phyloP scores from a whole-genome alignment of 192 early-diverging fungal genomes.

The Phlyctochytrium bullatum region DNA sequence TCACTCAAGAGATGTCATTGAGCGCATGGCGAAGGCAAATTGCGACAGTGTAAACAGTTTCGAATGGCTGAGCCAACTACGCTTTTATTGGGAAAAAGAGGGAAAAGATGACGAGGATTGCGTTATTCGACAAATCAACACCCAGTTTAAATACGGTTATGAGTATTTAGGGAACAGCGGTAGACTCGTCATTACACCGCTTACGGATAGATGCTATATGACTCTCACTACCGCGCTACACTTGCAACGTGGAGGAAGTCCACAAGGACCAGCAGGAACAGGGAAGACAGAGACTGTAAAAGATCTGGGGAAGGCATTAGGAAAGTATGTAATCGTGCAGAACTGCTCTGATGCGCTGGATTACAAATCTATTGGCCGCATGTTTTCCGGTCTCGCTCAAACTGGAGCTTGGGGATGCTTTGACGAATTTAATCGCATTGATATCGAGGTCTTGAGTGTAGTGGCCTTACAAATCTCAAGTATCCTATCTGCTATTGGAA shows the following conservation, averaged over 20 bases:
- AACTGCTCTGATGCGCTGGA: slow-evolving; percentile 63
- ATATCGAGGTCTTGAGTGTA: slow-evolving; percentile 62
- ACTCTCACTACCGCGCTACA: slow-evolving; percentile 58
- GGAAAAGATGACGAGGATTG: slow-evolving; percentile 61
- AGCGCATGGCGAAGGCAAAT: slow-evolving; percentile 50
- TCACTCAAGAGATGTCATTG: slow-evolving; percentile 61
- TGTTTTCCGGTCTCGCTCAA: slow-evolving; percentile 61
- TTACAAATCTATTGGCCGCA: slow-evolving; percentile 60
- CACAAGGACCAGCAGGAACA: slow-evolving; percentile 61
- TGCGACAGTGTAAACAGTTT: slow-evolving; percentile 52
- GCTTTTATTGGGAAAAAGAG: slow-evolving; percentile 64
- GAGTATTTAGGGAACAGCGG: slow-evolving; percentile 61
- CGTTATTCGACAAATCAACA: slow-evolving; percentile 63
- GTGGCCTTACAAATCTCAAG: slow-evolving; percentile 58
- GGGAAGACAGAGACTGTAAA: slow-evolving; percentile 66
- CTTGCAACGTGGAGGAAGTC: slow-evolving; percentile 52
- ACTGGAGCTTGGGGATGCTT: slow-evolving; percentile 67
- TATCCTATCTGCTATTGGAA: slow-evolving; percentile 51
- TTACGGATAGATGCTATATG: slow-evolving; percentile 64
- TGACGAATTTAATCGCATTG: slow-evolving; percentile 65
- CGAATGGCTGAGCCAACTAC: slow-evolving; percentile 60
- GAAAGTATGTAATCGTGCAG: slow-evolving; percentile 60
- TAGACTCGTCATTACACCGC: slow-evolving; percentile 57
- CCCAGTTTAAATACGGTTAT: slow-evolving; percentile 56
- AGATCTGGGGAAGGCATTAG: slow-evolving; percentile 57